Evolutionary conservation across 345 rosid species (phyloP).

Genomic region (Moricandia arvensis): DNA sequence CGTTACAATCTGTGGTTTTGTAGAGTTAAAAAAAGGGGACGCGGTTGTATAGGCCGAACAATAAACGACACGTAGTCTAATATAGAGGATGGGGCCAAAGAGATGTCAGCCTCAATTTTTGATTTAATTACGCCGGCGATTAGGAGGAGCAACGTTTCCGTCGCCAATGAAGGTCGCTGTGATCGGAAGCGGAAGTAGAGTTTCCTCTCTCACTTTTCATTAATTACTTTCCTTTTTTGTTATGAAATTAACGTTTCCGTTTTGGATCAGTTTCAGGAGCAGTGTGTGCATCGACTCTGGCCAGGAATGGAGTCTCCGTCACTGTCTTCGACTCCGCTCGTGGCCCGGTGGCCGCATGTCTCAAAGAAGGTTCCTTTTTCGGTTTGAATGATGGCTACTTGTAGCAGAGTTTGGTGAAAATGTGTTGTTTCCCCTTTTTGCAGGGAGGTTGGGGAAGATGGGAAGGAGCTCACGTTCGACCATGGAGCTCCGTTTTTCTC

Average conservation of each 20-base stretch:
- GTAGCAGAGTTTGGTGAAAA: not conserved
- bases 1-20: too few species aligned
- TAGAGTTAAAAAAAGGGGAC: not conserved
- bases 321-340: constrained; percentile 76
- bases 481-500: constrained; percentile 85
- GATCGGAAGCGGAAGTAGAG: constrained; percentile 75
- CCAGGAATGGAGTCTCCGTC: constrained; percentile 67
- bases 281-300: constrained; percentile 78
- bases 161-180: constrained; percentile 73
- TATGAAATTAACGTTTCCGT: not conserved
- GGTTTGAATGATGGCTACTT: too few species aligned
- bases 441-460: constrained; percentile 68
- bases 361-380: constrained; percentile 60
- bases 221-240: not conserved
- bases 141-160: constrained; percentile 38
- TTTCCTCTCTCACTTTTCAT: not conserved
- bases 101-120: constrained; percentile 21
- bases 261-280: constrained; percentile 66
- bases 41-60: constrained; percentile 5
- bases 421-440: not conserved
- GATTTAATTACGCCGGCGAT: too few species aligned
- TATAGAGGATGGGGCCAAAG: not conserved
- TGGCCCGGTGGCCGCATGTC: constrained; percentile 91
- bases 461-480: constrained; percentile 68
- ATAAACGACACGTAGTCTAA: constrained; percentile 11